A percentile compares a stretch with the other conserved stretches of the same genome.
Evolutionary conservation across 2,329 filamentous ascomycete species (phyloP).

Genomic region (Zalaria sp.): DNA sequence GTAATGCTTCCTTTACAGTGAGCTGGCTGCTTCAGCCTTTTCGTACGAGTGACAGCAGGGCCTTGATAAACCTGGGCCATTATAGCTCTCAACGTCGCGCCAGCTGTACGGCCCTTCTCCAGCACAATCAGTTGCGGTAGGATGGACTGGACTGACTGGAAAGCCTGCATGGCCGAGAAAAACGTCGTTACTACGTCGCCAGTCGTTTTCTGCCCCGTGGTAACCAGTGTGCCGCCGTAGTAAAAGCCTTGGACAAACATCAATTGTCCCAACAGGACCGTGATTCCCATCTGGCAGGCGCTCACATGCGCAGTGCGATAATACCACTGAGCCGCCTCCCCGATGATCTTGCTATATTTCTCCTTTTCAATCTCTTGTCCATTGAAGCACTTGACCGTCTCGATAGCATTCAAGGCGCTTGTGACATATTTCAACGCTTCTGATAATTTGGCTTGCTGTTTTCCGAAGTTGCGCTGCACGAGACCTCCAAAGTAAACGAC

Average conservation of each 20-base stretch:
- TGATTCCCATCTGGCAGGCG: slow-evolving; percentile 57
- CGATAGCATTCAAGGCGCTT: slow-evolving; percentile 59
- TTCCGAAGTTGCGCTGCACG: slow-evolving; percentile 51
- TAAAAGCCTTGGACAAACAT: slow-evolving; percentile 87
- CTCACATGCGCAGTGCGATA: slow-evolving; percentile 53
- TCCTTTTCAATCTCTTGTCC: slow-evolving; percentile 55
- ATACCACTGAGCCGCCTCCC: slow-evolving; percentile 48
- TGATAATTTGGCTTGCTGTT: slow-evolving; percentile 54
- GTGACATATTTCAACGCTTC: slow-evolving; percentile 58
- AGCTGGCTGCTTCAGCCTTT: slow-evolving; percentile 12
- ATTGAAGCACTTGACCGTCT: slow-evolving; percentile 77
- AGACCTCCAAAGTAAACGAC: slow-evolving; percentile 46
- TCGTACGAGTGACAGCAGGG: slow-evolving; percentile 4
- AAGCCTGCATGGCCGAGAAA: slow-evolving; percentile 63
- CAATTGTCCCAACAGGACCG: slow-evolving; percentile 58
- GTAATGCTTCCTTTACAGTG: slow-evolving; percentile 53
- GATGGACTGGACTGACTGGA: slow-evolving; percentile 60
- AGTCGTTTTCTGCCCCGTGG: slow-evolving; percentile 40
- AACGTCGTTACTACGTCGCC: slow-evolving; percentile 71
- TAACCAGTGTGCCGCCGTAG: slow-evolving; percentile 63
- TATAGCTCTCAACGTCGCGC: slow-evolving; percentile 41
- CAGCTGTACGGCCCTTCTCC: slow-evolving; percentile 66
- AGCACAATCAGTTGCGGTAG: slow-evolving; percentile 66
- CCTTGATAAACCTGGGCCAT: slow-evolving; percentile 22
- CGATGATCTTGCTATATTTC: slow-evolving; percentile 47